A percentile compares a stretch with the other conserved stretches of the same genome.
phyloP scores from a whole-genome alignment of 2,329 filamentous ascomycete genomes.

The Nothopassalora personata region DNA sequence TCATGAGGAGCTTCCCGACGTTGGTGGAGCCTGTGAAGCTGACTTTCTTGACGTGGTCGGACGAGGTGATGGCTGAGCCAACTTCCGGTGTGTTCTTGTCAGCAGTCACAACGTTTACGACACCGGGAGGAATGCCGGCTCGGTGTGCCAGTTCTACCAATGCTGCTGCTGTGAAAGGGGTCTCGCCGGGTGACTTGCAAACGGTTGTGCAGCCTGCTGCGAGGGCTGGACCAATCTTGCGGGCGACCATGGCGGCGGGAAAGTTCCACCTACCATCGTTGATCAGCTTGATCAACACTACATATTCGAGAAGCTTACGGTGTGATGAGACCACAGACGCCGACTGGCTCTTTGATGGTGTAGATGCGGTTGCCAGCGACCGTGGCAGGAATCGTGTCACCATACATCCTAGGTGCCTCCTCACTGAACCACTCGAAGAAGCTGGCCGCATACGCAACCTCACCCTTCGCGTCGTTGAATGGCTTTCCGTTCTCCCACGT shows the following conservation, averaged over 20 bases:
- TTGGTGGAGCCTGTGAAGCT: conserved; percentile 76
- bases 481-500: conserved; percentile 91
- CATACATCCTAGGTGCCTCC: conserved; percentile 68
- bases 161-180: conserved; percentile 83
- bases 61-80: conserved; percentile 70
- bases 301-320: conserved; percentile 43
- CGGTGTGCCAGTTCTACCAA: conserved; percentile 79
- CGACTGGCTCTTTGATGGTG: conserved; percentile 77
- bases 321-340: conserved; percentile 76
- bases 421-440: conserved; percentile 81
- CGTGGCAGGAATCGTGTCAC: conserved; percentile 67
- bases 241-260: conserved; percentile 44
- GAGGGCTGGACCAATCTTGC: conserved; percentile 59
- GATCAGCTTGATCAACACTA: neutral
- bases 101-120: conserved; percentile 83
- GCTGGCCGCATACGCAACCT: conserved; percentile 66
- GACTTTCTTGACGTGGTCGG: conserved; percentile 74
- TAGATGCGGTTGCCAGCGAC: conserved; percentile 68
- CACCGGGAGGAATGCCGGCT: conserved; percentile 83
- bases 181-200: conserved; percentile 85
- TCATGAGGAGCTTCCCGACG: conserved; percentile 75
- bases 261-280: conserved; percentile 63
- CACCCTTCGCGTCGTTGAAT: conserved; percentile 65
- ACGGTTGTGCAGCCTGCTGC: conserved; percentile 96
- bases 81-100: conserved; percentile 73